A percentile compares a stretch with the other conserved stretches of the same genome.
Evolutionary conservation across 805 yeast genomes (phyloP).

Genomic region (Ogataea trehaloabstinens): DNA sequence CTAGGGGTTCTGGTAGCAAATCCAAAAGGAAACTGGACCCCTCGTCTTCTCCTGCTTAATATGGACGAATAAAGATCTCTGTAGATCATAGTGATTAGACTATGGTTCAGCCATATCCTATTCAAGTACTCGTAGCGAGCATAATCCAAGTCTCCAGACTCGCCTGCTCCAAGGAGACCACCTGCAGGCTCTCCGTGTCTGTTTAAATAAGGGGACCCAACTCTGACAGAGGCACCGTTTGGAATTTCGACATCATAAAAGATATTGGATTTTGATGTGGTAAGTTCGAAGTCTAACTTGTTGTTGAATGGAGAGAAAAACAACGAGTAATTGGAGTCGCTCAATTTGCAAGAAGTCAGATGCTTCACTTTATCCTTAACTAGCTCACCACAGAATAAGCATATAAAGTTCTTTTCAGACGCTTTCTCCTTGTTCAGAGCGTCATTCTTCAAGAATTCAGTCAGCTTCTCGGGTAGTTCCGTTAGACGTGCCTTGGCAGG

Average conservation of each 20-base stretch:
- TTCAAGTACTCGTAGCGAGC: constrained; percentile 57
- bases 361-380: constrained; percentile 16
- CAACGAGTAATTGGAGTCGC: constrained; percentile 19
- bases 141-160: constrained; percentile 49
- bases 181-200: constrained; percentile 72
- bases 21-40: constrained; percentile 11
- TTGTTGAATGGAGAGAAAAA: constrained; percentile 30
- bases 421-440: constrained; percentile 31
- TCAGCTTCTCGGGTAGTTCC: constrained; percentile 32
- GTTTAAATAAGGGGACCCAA: constrained; percentile 68
- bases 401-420: constrained; percentile 16
- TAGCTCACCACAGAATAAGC: constrained; percentile 27
- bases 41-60: constrained; percentile 6
- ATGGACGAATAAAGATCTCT: constrained; percentile 13
- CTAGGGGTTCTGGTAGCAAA: constrained; percentile 1
- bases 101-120: constrained; percentile 58
- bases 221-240: constrained; percentile 22
- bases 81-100: constrained; percentile 14
- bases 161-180: constrained; percentile 52
- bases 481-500: constrained; percentile 26
- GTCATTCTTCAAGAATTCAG: constrained; percentile 47
- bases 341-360: constrained; percentile 19
- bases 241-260: constrained; percentile 30
- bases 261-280: constrained; percentile 23
- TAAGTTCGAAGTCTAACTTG: constrained; percentile 17